Evolutionary conservation across 257 asterid genomes (phyloP).

Genomic region (Thymus mandschuricus): DNA sequence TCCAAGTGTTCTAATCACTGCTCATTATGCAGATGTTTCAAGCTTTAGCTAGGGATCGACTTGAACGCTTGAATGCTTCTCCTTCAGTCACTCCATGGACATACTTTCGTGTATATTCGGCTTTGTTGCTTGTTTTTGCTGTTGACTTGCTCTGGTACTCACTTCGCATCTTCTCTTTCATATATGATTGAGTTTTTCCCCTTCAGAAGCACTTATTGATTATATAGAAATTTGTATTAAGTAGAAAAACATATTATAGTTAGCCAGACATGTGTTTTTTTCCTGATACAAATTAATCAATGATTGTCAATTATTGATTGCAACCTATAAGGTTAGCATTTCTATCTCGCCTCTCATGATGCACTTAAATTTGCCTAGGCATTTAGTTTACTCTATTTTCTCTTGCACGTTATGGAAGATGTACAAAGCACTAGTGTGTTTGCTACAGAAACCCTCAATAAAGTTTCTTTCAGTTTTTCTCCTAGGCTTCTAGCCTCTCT

Average conservation of each 20-base stretch:
- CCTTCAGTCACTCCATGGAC: slow-evolving; percentile 91
- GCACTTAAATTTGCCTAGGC: slow-evolving; percentile 18
- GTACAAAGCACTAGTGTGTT: neutral
- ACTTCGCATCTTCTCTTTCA: slow-evolving; percentile 23
- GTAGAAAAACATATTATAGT: slow-evolving; percentile 23
- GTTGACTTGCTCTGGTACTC: slow-evolving; percentile 83
- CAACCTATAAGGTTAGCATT: neutral
- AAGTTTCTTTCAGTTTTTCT: neutral
- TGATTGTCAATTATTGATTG: slow-evolving; percentile 24
- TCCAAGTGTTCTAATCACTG: slow-evolving; percentile 22
- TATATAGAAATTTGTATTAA: slow-evolving; percentile 3
- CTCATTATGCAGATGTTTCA: slow-evolving; percentile 86
- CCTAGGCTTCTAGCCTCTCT: neutral
- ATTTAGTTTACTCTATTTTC: neutral
- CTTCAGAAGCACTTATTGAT: slow-evolving; percentile 11
- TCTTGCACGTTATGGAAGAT: slow-evolving; percentile 6
- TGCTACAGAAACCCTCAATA: neutral
- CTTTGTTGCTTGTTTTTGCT: slow-evolving; percentile 71
- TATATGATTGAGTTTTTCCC: neutral
- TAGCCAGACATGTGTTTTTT: neutral
- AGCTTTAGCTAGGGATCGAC: slow-evolving; percentile 94
- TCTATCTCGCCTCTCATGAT: slow-evolving; percentile 6
- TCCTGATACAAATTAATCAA: neutral
- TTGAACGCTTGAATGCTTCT: slow-evolving; percentile 91
- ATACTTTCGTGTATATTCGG: slow-evolving; percentile 90